Evolutionary conservation across 345 rosid genomes (phyloP), one percentile per base, ranked within the genome.

Genomic region (Salix suchowensis): DNA sequence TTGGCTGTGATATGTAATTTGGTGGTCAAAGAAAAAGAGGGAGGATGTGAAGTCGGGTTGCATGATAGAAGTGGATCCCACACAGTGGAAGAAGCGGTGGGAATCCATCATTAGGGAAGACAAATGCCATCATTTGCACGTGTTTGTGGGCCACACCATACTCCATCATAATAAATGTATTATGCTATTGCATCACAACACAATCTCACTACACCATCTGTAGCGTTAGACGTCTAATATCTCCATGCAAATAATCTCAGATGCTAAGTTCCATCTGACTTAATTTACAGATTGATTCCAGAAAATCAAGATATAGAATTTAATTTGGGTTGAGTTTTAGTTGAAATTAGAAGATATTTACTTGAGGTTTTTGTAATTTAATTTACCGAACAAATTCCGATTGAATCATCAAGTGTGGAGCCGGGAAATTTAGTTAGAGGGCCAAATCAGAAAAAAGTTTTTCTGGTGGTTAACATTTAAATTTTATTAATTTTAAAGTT

Each of bases 31-130:
- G 82, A 65, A 7, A 72, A 78, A 84, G 74, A 52, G 80, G n/a
- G 65, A 52, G 23, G 14, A 54, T 28, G 71, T 14, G 84, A 72
- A 77, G 81, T 76, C 50, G 78, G 75, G 70, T 23, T 77, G 82
- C 79, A 79, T 78, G 80, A 85, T 78, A 73, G 39, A 39, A 74
- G 85, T 82, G 87, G 87, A 72, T 30, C 90, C 92, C 88, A 86
- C 87, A 82, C 88, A 82, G 90, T 87, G 92, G 89, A 85, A 72
- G 84, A 83, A 86, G 76, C 90, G 90, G 90, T 89, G 90, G 84
- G 81, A 87, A 82, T 81, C 81, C 88, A 89, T 89, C 89, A 86
- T 89, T 85, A 79, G 72, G 72, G 39, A 84, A 82, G 82, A 89
- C 87, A 80, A 55, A 36, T 74, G 82, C 52, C 84, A 87, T 89